Evolutionary conservation across 2,329 filamentous ascomycete genomes (phyloP).

Genomic region (Talaromyces sp.): DNA sequence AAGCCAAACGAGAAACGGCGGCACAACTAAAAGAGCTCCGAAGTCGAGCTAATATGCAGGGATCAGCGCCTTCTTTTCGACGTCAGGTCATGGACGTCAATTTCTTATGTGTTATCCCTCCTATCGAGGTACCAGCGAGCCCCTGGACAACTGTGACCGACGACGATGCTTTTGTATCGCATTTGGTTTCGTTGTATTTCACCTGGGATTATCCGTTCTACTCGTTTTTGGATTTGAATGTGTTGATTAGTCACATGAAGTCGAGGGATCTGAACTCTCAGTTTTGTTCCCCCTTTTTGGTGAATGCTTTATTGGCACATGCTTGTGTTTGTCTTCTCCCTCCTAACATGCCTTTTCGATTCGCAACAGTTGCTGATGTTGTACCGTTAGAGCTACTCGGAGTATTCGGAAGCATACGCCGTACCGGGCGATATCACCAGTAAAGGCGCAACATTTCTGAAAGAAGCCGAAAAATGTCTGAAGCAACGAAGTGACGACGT

Average conservation of each 20-base stretch:
- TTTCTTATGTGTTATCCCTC: conserved; percentile 34
- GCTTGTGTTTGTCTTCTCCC: conserved; percentile 32
- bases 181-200: conserved; percentile 88
- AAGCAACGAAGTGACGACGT: conserved; percentile 21
- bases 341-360: not conserved
- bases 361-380: not conserved
- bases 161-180: conserved; percentile 67
- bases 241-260: conserved; percentile 54
- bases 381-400: conserved; percentile 30
- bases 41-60: conserved; percentile 27
- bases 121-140: conserved; percentile 30
- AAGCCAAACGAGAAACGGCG: conserved; percentile 19
- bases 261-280: conserved; percentile 46
- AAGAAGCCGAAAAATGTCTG: conserved; percentile 32
- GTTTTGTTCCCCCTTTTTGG: conserved; percentile 81
- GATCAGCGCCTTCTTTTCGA: conserved; percentile 28
- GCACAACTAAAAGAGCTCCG: conserved; percentile 27
- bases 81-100: conserved; percentile 40
- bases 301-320: conserved; percentile 77
- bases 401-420: conserved; percentile 36
- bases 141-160: conserved; percentile 78
- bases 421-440: conserved; percentile 33
- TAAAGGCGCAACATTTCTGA: conserved; percentile 33
- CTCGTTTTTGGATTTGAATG: conserved; percentile 72
- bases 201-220: conserved; percentile 90